phyloP scores from a whole-genome alignment of 1,139 yeast genomes.

The Candida buenavistaensis region DNA sequence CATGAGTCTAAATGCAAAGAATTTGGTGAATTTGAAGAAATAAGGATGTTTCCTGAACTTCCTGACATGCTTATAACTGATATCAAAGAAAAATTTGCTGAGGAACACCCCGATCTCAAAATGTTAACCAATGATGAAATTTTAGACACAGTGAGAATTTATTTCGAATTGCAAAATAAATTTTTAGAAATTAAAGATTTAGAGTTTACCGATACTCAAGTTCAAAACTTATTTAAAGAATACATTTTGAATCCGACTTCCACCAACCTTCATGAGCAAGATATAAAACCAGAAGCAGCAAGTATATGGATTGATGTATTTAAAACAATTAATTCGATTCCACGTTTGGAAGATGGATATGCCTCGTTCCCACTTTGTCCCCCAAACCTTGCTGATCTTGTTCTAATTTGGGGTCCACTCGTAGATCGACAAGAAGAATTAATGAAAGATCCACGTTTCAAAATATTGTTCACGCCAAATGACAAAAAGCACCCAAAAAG shows the following conservation, averaged over 20 bases:
- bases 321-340: slow-evolving; percentile 29
- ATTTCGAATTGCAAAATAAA: slow-evolving; percentile 32
- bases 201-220: slow-evolving; percentile 24
- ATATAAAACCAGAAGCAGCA: slow-evolving; percentile 20
- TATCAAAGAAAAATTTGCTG: slow-evolving; percentile 10
- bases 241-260: no score
- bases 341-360: slow-evolving; percentile 25
- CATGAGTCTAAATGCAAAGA: slow-evolving; percentile 10
- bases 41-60: slow-evolving; percentile 1
- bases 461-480: no score
- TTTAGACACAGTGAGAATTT: slow-evolving; percentile 28
- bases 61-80: slow-evolving; percentile 7
- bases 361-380: slow-evolving; percentile 33
- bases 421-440: no score
- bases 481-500: slow-evolving; percentile 3
- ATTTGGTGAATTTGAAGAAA: slow-evolving; percentile 1
- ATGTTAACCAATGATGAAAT: slow-evolving; percentile 26
- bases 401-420: no score
- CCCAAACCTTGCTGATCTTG: no score
- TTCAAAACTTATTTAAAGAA: slow-evolving; percentile 25
- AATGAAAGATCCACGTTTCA: no score
- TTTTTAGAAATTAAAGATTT: slow-evolving; percentile 32
- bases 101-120: slow-evolving; percentile 1
- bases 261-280: no score
- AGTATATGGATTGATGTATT: slow-evolving; percentile 35